Evolutionary conservation across 768 basidiomycete species (phyloP), one percentile per base, ranked within the genome.

Genomic region (Dictyophora rubrovolvata): DNA sequence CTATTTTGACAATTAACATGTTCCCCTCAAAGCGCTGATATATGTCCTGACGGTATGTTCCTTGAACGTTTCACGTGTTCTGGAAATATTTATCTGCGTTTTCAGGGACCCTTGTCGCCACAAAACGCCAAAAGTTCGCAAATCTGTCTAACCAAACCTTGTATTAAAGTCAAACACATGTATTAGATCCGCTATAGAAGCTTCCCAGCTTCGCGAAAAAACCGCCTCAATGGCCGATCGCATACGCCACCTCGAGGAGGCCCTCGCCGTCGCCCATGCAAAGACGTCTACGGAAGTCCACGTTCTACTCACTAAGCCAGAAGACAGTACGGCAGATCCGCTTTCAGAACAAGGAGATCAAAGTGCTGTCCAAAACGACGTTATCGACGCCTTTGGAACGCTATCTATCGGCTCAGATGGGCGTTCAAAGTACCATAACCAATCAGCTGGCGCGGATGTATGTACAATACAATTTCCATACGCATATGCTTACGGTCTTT

Each of bases 331-430:
- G 1, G 35, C 1, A 28, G 56, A 58, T n/a, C 16, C 21, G 17
- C 16, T 33, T 11, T 34, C 35, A 17, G n/a, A 23, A 4, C 48
- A 52, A 22, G 49, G 56, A 5, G 7, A 35, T 18, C 48, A 42
- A 34, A n/a, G 20, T 48, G n/a, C 37, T 28, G 72, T 70, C 60
- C 78, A 80, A 57, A 79, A 79, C 8, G 87, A 89, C 64, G 76
- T 88, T 49, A 80, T 89, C 5, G 86, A 89, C 68, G 86, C 88
- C 10, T 89, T 89, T 68, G 88, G 88, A 18, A 86, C 87, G 0
- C 72, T 90, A n/a, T 82, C 84, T 11, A 86, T 90, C 63, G 84
- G 77, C 51, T 71, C 84, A 20, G 81, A 84, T 1, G 88, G 88
- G 7, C 80, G 83, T 49, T 80, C 87, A 21, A 89, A 85, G 66